phyloP scores from a whole-genome alignment of 148 eudicot species.

The Rhododendron henanense region DNA sequence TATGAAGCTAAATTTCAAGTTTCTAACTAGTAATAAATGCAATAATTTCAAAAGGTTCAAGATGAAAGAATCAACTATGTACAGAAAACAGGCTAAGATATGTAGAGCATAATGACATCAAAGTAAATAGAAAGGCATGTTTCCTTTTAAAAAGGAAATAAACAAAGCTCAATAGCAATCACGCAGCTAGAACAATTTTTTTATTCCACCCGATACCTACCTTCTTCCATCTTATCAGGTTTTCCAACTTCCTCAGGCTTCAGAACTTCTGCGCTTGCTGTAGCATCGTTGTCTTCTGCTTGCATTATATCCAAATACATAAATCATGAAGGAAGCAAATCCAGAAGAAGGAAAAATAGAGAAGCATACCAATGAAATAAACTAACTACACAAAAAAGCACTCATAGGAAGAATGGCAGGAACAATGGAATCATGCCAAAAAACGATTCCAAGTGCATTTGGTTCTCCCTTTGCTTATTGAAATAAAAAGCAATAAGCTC shows the following conservation, averaged over 20 bases:
- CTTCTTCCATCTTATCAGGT: constrained; percentile 50
- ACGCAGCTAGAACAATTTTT: not conserved
- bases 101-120: not conserved
- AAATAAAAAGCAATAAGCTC: not conserved
- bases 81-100: not conserved
- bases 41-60: not conserved
- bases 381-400: not conserved
- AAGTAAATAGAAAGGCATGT: not conserved
- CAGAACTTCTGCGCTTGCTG: constrained; percentile 31
- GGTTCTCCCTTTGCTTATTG: not conserved
- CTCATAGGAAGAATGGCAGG: not conserved
- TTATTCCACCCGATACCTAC: constrained; percentile 17
- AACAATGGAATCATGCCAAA: not conserved
- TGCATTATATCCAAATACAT: not conserved
- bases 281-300: constrained; percentile 42
- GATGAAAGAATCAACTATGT: not conserved
- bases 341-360: not conserved
- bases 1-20: not conserved
- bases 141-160: not conserved
- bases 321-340: not conserved
- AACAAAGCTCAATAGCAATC: not conserved
- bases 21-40: not conserved
- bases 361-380: not conserved
- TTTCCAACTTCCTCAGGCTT: constrained; percentile 37
- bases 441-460: not conserved